Evolutionary conservation across 495 filamentous ascomycete species (phyloP).

Genomic region (Penicillium atrosanguineum): DNA sequence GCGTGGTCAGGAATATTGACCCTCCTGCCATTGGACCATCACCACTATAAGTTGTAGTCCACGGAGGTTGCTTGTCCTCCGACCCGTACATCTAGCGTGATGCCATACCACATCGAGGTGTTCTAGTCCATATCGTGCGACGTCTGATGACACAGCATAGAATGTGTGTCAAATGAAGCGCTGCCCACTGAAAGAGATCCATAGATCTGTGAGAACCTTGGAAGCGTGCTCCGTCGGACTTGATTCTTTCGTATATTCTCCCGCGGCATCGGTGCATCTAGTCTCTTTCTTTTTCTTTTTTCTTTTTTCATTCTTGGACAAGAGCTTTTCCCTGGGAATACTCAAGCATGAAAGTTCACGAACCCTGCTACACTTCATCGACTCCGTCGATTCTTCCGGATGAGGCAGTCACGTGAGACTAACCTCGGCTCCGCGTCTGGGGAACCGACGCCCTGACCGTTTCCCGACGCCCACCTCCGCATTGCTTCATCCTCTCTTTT

Average conservation of each 20-base stretch:
- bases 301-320: background rate
- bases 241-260: background rate
- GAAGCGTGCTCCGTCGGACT: background rate
- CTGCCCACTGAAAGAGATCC: background rate
- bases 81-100: background rate
- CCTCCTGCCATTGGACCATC: background rate
- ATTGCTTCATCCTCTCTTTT: slow-evolving; percentile 2
- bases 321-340: background rate
- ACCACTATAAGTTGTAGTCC: background rate
- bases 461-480: slow-evolving; percentile 9
- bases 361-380: background rate
- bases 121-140: background rate
- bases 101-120: background rate
- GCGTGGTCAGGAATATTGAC: background rate
- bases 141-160: background rate
- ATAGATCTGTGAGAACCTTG: background rate
- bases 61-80: background rate
- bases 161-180: too few species aligned
- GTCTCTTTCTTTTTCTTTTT: background rate
- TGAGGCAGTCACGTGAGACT: slow-evolving; percentile 25
- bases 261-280: too few species aligned
- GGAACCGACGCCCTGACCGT: slow-evolving; percentile 25
- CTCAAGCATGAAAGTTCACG: background rate
- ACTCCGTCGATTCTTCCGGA: background rate
- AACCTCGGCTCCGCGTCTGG: slow-evolving; percentile 40